A percentile compares a stretch with the other conserved stretches of the same genome.
Conservation (phyloP, 768 basidiomycete species). For the Suillus occidentalis region DNA sequence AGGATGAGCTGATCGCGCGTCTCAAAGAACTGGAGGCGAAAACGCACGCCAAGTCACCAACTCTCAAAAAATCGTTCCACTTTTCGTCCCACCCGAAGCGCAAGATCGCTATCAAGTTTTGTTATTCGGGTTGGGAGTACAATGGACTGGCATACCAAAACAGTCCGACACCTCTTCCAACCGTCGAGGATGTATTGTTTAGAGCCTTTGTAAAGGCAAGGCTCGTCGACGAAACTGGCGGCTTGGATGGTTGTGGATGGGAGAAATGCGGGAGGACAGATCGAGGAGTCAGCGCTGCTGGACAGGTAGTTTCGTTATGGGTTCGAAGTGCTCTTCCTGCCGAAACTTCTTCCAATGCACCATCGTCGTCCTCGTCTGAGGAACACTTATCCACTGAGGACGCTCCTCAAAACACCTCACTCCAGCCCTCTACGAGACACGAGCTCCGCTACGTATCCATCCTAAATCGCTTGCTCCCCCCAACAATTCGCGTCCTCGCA, state of each 20-base stretch:
- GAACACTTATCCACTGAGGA: neutral
- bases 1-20: slow-evolving; percentile 69
- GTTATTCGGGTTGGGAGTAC: slow-evolving; percentile 91
- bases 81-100: slow-evolving; percentile 73
- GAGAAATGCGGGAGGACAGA: slow-evolving; percentile 93
- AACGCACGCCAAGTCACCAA: slow-evolving; percentile 21
- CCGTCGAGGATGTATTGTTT: slow-evolving; percentile 89
- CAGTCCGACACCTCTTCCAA: slow-evolving; percentile 71
- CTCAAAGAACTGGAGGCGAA: slow-evolving; percentile 54
- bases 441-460: slow-evolving; percentile 62
- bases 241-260: slow-evolving; percentile 87
- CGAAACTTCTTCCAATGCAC: neutral
- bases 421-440: no score
- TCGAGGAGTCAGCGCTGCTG: slow-evolving; percentile 91
- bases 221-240: slow-evolving; percentile 70
- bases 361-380: neutral
- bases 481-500: slow-evolving; percentile 85
- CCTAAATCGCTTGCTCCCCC: slow-evolving; percentile 86
- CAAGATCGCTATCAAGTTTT: slow-evolving; percentile 93
- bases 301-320: slow-evolving; percentile 92
- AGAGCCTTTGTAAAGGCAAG: slow-evolving; percentile 74
- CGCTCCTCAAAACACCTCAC: neutral
- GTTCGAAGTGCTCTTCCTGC: slow-evolving; percentile 65
- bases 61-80: slow-evolving; percentile 48
- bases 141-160: slow-evolving; percentile 85